Evolutionary conservation across 495 filamentous ascomycete genomes (phyloP), one percentile per base, ranked within the genome.

Genomic region (Podospora anserina): DNA sequence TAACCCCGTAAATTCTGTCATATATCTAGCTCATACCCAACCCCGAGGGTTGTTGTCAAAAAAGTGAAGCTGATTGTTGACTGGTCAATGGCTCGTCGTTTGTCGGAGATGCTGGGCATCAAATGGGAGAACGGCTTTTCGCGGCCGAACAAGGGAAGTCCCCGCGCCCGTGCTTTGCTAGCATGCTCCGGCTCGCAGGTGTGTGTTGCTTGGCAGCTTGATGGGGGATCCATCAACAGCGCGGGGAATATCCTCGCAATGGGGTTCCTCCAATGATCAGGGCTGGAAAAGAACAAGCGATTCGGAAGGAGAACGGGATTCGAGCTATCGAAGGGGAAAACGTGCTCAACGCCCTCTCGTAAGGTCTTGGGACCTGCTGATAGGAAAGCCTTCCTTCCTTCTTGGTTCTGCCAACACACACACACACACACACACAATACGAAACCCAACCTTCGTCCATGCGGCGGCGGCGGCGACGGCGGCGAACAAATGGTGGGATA

Each of bases 221-320:
- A 58, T 7, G n/a, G 55, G n/a, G 55, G n/a, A 9, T 20, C 55
- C 55, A 26, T 58, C 55, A 20, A 20, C n/a, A 58, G n/a, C 23
- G 55, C 55, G 55, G 55, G 23, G 55, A 20, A 58, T 18, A 20
- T 58, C 55, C 23, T 58, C 55, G 55, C 55, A 58, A 4, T 5
- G 18, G 18, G 7, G 2, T 11, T 49, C 55, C 7, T 19, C 55
- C 55, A 58, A 58, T 58, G 7, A 58, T 58, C 55, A 58, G 23
- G 55, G 55, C 55, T 58, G 55, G 55, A 58, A 58, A 58, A 58
- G 55, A 58, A 58, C 55, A 58, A 20, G 55, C 55, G 55, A 26
- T 49, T 49, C 9, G 39, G 39, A 58, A 20, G 55, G 55, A 4
- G n/a, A 26, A 4, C 7, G 6, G 55, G 55, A 7, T 58, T 58